These are phyloP conservation scores for Arxiozyma heterogenica DNA, from an alignment of 1,139 yeast species.

Conservation along the genomic window DNA sequence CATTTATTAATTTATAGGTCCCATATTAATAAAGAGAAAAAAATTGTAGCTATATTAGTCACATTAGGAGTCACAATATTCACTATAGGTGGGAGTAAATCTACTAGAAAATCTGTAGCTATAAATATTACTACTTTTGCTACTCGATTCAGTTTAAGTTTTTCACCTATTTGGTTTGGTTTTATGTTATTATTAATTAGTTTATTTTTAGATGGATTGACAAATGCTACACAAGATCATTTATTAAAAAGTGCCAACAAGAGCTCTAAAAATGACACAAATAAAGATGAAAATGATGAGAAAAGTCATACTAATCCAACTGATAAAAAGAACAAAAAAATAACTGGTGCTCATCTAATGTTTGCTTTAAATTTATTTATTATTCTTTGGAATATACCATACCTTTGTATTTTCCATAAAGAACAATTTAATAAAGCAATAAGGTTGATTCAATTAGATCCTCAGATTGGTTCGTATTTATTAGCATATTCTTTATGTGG, in stretches of 20 bases:
- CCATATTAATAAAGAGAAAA: conserved; percentile 66
- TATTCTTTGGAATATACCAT: conserved; percentile 36
- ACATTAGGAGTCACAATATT: conserved; percentile 77
- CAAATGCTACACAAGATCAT: conserved; percentile 89
- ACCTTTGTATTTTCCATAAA: conserved; percentile 23
- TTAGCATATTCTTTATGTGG: conserved; percentile 69
- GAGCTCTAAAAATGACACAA: conserved; percentile 41
- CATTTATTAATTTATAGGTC: conserved; percentile 68
- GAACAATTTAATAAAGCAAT: conserved; percentile 16
- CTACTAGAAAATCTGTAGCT: conserved; percentile 11
- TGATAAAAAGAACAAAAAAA: conserved; percentile 22
- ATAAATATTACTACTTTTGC: no score
- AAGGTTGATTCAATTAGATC: conserved; percentile 34
- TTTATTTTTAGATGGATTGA: conserved; percentile 77
- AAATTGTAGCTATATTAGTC: conserved; percentile 63
- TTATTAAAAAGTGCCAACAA: conserved; percentile 43
- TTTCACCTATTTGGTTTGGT: conserved; percentile 38
- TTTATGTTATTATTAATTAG: conserved; percentile 49
- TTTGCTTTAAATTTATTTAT: conserved; percentile 53
- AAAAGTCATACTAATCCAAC: conserved; percentile 43
- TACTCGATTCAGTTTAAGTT: conserved; percentile 16
- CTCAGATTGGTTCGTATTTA: conserved; percentile 49
- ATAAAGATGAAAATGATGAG: conserved; percentile 19
- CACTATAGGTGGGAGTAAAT: conserved; percentile 40
- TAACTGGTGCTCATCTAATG: conserved; percentile 84